phyloP scores from a whole-genome alignment of 306 rosid genomes.

The Prunus salicina region DNA sequence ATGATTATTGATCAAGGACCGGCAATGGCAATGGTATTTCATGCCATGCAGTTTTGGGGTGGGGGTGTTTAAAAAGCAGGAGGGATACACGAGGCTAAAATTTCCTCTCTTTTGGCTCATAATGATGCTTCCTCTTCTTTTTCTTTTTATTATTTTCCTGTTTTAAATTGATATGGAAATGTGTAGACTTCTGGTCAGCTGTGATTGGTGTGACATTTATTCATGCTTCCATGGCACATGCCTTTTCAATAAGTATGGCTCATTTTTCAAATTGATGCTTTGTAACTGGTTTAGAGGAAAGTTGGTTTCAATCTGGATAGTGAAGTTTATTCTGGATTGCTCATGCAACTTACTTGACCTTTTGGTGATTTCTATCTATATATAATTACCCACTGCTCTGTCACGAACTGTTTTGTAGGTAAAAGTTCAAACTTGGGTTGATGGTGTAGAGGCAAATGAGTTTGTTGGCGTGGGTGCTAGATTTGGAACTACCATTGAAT shows the following conservation, averaged over 20 bases:
- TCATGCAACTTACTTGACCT: background rate
- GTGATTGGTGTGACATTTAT: background rate
- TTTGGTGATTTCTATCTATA: background rate
- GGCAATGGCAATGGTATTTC: background rate
- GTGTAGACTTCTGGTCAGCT: background rate
- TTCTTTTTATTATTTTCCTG: background rate
- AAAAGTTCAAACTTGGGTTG: slow-evolving; percentile 96
- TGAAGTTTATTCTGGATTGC: background rate
- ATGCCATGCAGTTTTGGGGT: background rate
- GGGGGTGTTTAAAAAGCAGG: background rate
- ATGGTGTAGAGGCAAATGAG: slow-evolving; percentile 67
- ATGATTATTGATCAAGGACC: background rate
- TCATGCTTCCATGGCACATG: background rate
- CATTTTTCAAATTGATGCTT: background rate
- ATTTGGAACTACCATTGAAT: slow-evolving; percentile 81
- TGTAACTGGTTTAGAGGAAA: background rate
- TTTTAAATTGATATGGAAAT: background rate
- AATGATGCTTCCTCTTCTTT: background rate
- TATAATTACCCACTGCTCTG: background rate
- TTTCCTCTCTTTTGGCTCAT: background rate
- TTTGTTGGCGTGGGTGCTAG: slow-evolving; percentile 95
- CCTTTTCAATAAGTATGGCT: background rate
- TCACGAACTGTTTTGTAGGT: slow-evolving; percentile 43
- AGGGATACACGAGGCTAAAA: slow-evolving; percentile 7
- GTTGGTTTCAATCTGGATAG: background rate